Evolutionary conservation across 2,329 filamentous ascomycete species (phyloP), one percentile per base, ranked within the genome.

Genomic region (Alternaria metachromatica): DNA sequence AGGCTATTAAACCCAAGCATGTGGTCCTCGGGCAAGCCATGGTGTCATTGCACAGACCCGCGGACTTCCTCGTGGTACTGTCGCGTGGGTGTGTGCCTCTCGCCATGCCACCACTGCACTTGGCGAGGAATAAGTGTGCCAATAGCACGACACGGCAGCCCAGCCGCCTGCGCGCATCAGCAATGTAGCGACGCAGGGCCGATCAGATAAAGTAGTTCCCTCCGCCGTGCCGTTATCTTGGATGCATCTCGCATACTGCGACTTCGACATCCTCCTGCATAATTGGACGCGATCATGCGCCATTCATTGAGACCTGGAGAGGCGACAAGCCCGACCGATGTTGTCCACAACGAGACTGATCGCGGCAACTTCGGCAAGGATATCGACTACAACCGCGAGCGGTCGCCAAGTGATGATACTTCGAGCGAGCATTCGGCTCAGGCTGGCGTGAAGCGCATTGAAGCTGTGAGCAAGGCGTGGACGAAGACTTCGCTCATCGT

Each of bases 381-480:
- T 33, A 26, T 50, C 2, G 59, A 65, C 6, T 33, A 60, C 18
- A 53, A 44, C 5, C 55, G 43, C 51, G 65, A 64, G 3, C 23
- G 28, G 3, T 43, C 41, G 6, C 57, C 55, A 7, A 57, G 54
- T 45, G 62, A 71, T 10, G 62, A 72, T 33, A 62, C 59, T 18
- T 54, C 53, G 3, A 65, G 66, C 18, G 60, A 66, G 4, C 12
- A 13, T 1, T 41, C 50, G 8, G 75, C 76, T 7, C 84, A 85
- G 69, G 80, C 80, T 33, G 84, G 84, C 63, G 84, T 86, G 41
- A 82, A 81, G 73, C 81, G 80, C 23, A 79, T 83, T 3, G 83
- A 86, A 66, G 84, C 82, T 25, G 82, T 85, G 55, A 82, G 83
- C 26, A 78, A 80, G 50, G 82, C 80, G 28, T 86, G 84, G 84